Percentiles rank a stretch among this genome's conserved stretches.
These are phyloP conservation scores for Saturnispora saitoi DNA, from an alignment of 805 yeast species.

Conservation along the genomic window DNA sequence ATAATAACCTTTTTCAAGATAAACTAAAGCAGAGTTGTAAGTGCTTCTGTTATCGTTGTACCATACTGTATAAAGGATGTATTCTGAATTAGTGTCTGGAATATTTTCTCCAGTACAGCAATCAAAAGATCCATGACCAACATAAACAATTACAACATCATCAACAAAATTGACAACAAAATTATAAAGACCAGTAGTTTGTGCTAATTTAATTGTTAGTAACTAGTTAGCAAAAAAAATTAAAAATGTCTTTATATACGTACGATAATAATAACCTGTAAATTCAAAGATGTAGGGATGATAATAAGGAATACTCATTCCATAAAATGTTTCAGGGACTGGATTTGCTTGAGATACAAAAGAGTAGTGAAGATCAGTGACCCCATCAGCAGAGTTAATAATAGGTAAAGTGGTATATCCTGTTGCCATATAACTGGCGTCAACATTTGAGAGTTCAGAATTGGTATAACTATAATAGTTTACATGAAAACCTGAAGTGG, in stretches of 20 bases:
- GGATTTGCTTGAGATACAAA: too few species aligned
- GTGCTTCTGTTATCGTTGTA: not conserved
- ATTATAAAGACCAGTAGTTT: constrained; percentile 24
- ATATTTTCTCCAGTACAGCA: constrained; percentile 25
- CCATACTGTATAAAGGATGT: not conserved
- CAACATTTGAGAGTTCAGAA: too few species aligned
- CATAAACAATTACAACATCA: constrained; percentile 27
- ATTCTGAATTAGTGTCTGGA: not conserved
- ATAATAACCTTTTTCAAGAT: constrained; percentile 11
- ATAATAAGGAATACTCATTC: constrained; percentile 7
- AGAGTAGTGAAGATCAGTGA: not conserved
- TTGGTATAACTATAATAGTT: not conserved
- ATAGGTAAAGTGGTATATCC: not conserved
- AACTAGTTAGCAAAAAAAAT: too few species aligned
- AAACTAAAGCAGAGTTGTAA: not conserved
- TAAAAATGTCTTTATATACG: too few species aligned
- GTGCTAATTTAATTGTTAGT: too few species aligned
- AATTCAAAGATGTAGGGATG: constrained; percentile 10
- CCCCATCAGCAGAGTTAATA: not conserved
- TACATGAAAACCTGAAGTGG: not conserved
- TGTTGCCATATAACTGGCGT: not conserved
- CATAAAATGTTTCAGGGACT: too few species aligned
- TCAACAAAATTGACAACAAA: constrained; percentile 22
- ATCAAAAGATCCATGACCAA: constrained; percentile 27
- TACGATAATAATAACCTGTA: constrained; percentile 15